Percentiles rank a stretch among this genome's conserved stretches.
phyloP scores from a whole-genome alignment of 495 filamentous ascomycete genomes.

The Entonaema liquescens region DNA sequence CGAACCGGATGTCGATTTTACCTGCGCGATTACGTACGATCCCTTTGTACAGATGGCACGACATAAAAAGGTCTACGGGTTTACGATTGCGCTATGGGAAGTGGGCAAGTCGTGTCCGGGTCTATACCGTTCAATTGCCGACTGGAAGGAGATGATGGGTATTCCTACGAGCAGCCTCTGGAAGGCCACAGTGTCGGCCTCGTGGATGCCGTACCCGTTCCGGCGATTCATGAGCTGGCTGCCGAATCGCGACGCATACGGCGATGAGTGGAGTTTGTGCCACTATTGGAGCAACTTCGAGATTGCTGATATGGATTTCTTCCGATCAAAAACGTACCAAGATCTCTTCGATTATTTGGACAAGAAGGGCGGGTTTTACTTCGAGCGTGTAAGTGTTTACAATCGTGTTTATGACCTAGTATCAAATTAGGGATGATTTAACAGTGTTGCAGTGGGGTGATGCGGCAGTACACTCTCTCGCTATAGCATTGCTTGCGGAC shows the following conservation, averaged over 20 bases:
- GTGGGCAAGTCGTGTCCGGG: slow-evolving; percentile 53
- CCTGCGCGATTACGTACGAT: slow-evolving; percentile 56
- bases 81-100: slow-evolving; percentile 54
- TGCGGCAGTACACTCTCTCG: slow-evolving; percentile 55
- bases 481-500: slow-evolving; percentile 50
- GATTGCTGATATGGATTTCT: slow-evolving; percentile 57
- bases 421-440: not conserved
- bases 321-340: slow-evolving; percentile 51
- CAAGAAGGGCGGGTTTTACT: slow-evolving; percentile 55
- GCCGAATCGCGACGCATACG: slow-evolving; percentile 39
- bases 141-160: slow-evolving; percentile 45
- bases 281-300: slow-evolving; percentile 61
- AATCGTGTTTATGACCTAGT: not conserved
- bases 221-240: slow-evolving; percentile 46
- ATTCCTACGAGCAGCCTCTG: slow-evolving; percentile 41
- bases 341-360: slow-evolving; percentile 56
- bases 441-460: slow-evolving; percentile 50
- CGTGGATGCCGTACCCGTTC: slow-evolving; percentile 45
- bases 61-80: slow-evolving; percentile 55
- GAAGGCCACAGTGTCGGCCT: slow-evolving; percentile 45
- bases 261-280: slow-evolving; percentile 52
- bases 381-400: slow-evolving; percentile 48
- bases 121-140: slow-evolving; percentile 49
- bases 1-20: slow-evolving; percentile 53
- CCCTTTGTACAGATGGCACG: slow-evolving; percentile 56